Base-by-base conservation (phyloP, 805 yeast species). In the Yarrowia yakushimensis region DNA sequence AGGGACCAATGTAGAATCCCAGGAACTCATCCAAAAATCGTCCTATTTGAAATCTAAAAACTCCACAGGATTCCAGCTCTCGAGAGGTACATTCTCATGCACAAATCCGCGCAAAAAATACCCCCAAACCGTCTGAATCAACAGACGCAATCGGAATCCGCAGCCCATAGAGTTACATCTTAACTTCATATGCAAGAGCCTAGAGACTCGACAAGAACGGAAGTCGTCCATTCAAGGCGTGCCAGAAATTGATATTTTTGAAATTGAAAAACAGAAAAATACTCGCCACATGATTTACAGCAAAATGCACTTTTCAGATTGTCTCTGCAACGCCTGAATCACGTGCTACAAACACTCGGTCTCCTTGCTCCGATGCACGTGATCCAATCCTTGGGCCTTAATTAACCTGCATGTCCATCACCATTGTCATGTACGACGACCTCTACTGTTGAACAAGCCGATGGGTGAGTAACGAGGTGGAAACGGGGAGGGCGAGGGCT, bases 341-440 rank as follows among this genome's bases (percentile, higher is more conserved):
- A 45, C 52, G 52, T 18, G 25, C 1, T 30, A 30, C 9, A 4
- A 7, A 13, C 25, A 20, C 15, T 30, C 15, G 4, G n/a, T n/a
- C n/a, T n/a, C 22, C 22, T 18, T 2, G 12, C n/a, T 8, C 27
- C 7, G 36, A 18, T 13, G 36, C 52, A 45, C 52, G 52, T 45
- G 52, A 45, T 36, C n/a, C n/a, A n/a, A 45, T 36, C 13, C 34
- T 18, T 25, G 18, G 52, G 52, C 17, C 33, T 18, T 45, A 45
- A 45, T 45, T 45, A 45, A 45, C 52, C 52, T 45, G 52, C 52
- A 45, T 45, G 52, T 13, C 52, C 13, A 45, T 45, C 52, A 45
- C 36, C 52, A 45, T 45, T 45, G 52, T 45, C 52, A 45, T 45
- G 52, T 45, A 45, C 52, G 20, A 45, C 52, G 20, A 45, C 52